Conservation (phyloP, 768 basidiomycete genomes). For the Calocybe gangraenosa region DNA sequence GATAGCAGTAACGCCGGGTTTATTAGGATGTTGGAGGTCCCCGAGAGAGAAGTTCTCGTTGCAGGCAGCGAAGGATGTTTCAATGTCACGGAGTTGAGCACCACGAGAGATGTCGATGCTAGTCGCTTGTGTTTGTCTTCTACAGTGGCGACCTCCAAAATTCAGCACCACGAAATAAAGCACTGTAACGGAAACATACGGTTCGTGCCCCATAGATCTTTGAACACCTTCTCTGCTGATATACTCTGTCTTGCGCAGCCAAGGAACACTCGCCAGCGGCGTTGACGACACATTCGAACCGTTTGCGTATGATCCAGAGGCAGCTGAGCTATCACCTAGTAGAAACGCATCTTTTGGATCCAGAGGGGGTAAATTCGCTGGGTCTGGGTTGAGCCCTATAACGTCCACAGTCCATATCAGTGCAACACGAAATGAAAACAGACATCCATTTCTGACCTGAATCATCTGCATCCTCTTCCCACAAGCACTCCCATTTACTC, state of each 20-base stretch:
- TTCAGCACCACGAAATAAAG: neutral
- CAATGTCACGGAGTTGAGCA: constrained; percentile 76
- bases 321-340: constrained; percentile 58
- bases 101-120: constrained; percentile 67
- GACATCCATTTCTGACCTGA: constrained; percentile 38
- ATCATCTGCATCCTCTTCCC: constrained; percentile 76
- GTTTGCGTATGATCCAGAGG: constrained; percentile 40
- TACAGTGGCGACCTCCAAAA: constrained; percentile 19
- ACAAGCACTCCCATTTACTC: constrained; percentile 75
- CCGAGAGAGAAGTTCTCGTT: constrained; percentile 57
- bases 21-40: constrained; percentile 72
- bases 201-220: constrained; percentile 42
- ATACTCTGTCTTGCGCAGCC: constrained; percentile 93
- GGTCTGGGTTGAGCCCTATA: constrained; percentile 60
- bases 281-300: constrained; percentile 39
- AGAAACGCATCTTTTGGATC: constrained; percentile 78
- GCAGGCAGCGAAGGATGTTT: constrained; percentile 66
- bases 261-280: constrained; percentile 68
- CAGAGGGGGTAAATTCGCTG: constrained; percentile 48
- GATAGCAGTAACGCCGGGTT: constrained; percentile 67
- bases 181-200: constrained; percentile 41
- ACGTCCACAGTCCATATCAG: neutral
- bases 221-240: constrained; percentile 58
- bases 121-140: constrained; percentile 44
- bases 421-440: neutral